Conservation (phyloP, 768 basidiomycete species). For the Leccinum subgranulosum region DNA sequence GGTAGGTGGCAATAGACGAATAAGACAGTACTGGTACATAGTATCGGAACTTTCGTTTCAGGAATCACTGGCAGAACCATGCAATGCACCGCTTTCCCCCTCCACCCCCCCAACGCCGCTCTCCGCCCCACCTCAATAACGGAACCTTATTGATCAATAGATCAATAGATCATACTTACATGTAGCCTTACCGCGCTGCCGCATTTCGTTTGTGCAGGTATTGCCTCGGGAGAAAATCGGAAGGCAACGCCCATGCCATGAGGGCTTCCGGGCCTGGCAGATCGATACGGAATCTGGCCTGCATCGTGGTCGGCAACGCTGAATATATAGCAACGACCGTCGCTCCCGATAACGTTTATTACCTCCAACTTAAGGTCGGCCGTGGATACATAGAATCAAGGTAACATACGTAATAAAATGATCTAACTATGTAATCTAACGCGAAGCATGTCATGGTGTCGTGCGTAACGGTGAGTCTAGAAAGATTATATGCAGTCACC, state of each 20-base stretch:
- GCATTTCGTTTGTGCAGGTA: not conserved
- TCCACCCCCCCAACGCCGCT: too few relatives aligned
- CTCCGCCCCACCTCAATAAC: too few relatives aligned
- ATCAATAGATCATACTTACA: not conserved
- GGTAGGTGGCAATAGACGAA: too few relatives aligned
- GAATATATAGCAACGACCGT: not conserved
- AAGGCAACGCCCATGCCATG: not conserved
- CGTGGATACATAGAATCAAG: not conserved
- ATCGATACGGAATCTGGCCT: not conserved
- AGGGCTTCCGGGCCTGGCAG: too few relatives aligned
- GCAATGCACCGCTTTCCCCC: not conserved
- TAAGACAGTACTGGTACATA: too few relatives aligned
- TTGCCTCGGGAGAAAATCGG: not conserved
- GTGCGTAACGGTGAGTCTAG: too few relatives aligned
- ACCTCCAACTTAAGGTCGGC: not conserved
- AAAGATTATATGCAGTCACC: not conserved
- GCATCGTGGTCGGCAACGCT: not conserved
- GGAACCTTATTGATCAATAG: too few relatives aligned
- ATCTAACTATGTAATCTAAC: not conserved
- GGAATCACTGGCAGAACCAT: not conserved
- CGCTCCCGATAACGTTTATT: not conserved
- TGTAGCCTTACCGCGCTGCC: too few relatives aligned
- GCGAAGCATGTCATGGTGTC: not conserved
- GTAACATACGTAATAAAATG: not conserved
- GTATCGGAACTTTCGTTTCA: not conserved